phyloP scores from a whole-genome alignment of 305 asterid species.

The Lippia alba region DNA sequence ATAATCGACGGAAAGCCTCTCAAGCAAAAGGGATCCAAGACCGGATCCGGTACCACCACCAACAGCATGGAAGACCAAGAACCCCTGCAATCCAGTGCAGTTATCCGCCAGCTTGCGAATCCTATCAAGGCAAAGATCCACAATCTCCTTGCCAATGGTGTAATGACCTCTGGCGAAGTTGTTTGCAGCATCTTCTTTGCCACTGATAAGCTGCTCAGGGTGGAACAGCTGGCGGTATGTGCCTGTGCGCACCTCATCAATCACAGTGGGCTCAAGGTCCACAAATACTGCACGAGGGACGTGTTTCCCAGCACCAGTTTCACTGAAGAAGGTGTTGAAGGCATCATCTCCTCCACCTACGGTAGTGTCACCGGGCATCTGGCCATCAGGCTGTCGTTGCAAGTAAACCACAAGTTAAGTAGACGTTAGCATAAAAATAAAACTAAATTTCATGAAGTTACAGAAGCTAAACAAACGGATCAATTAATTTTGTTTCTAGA shows the following conservation, averaged over 20 bases:
- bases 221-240: constrained; percentile 53
- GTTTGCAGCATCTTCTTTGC: constrained; percentile 56
- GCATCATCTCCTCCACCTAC: constrained; percentile 53
- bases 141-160: constrained; percentile 55
- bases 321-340: constrained; percentile 53
- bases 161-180: constrained; percentile 56
- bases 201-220: constrained; percentile 53
- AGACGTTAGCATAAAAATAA: background rate
- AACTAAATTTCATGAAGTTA: background rate
- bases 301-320: constrained; percentile 53
- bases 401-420: background rate
- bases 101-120: constrained; percentile 56
- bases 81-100: constrained; percentile 52
- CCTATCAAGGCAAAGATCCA: constrained; percentile 54
- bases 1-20: constrained; percentile 53
- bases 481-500: too few species aligned
- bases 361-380: constrained; percentile 48
- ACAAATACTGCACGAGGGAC: constrained; percentile 54
- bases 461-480: background rate
- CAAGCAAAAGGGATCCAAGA: constrained; percentile 51
- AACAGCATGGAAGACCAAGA: constrained; percentile 51
- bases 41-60: constrained; percentile 60
- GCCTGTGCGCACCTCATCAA: constrained; percentile 52
- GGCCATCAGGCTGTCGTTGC: constrained; percentile 47
- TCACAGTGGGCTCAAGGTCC: constrained; percentile 54